These are phyloP conservation scores for Debaryomyces subglobosus DNA, from an alignment of 1,139 yeast species.

Conservation along the genomic window DNA sequence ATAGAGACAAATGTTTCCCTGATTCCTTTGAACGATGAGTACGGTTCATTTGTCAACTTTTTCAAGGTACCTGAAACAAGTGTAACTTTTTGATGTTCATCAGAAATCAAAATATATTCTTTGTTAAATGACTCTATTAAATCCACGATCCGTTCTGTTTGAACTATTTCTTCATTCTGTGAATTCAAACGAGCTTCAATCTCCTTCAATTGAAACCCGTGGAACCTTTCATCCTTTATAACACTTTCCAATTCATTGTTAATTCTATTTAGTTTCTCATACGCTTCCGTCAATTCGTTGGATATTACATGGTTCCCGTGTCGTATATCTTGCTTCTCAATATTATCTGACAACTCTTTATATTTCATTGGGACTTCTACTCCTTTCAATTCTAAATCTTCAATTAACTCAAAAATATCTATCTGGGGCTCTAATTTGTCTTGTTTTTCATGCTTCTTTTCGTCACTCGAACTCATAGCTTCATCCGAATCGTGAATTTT, in stretches of 20 bases:
- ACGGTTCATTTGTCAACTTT: neutral
- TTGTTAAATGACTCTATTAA: slow-evolving; percentile 2
- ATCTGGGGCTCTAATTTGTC: slow-evolving; percentile 13
- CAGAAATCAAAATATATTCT: neutral
- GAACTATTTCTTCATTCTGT: slow-evolving; percentile 2
- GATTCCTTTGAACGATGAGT: slow-evolving; percentile 4
- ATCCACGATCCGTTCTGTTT: neutral
- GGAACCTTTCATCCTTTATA: slow-evolving; percentile 22
- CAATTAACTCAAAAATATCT: slow-evolving; percentile 29
- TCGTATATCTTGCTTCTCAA: neutral
- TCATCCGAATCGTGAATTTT: slow-evolving; percentile 20
- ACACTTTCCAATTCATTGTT: slow-evolving; percentile 22
- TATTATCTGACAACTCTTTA: slow-evolving; percentile 28
- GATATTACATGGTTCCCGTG: slow-evolving; percentile 11
- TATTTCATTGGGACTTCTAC: slow-evolving; percentile 30
- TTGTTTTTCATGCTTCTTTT: slow-evolving; percentile 12
- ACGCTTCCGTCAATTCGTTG: slow-evolving; percentile 13
- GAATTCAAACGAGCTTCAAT: slow-evolving; percentile 5
- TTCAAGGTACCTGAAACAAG: slow-evolving; percentile 5
- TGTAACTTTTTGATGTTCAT: slow-evolving; percentile 4
- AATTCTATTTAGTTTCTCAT: slow-evolving; percentile 17
- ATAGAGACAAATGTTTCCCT: slow-evolving; percentile 14
- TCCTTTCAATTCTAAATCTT: slow-evolving; percentile 29
- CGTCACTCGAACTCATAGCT: slow-evolving; percentile 20
- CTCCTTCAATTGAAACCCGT: slow-evolving; percentile 21